phyloP scores from a whole-genome alignment of 2,329 filamentous ascomycete genomes.

The Podosphaera leucotricha region DNA sequence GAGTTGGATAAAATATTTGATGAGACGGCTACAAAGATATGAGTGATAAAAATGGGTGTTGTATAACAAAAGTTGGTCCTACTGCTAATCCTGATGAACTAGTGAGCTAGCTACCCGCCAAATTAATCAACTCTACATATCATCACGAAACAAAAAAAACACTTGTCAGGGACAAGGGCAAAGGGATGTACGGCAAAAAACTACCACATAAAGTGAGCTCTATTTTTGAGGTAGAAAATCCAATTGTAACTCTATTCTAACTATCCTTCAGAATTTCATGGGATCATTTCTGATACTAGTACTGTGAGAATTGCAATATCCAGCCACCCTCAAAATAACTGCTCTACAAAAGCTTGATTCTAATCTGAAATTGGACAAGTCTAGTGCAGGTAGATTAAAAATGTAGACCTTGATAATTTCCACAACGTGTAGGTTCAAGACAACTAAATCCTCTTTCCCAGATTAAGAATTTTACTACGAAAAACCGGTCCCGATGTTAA shows the following conservation, averaged over 20 bases:
- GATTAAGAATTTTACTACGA: too few relatives aligned
- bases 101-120: too few relatives aligned
- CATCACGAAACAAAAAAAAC: too few relatives aligned
- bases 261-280: background rate
- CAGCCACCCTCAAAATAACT: background rate
- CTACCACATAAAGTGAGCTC: background rate
- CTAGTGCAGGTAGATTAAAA: background rate
- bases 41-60: too few relatives aligned
- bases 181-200: too few relatives aligned
- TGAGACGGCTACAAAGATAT: too few relatives aligned
- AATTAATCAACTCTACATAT: too few relatives aligned
- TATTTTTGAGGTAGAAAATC: background rate
- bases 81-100: too few relatives aligned
- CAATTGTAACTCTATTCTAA: background rate
- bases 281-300: background rate
- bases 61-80: too few relatives aligned
- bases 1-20: too few relatives aligned
- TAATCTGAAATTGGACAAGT: background rate
- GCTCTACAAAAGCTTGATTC: background rate
- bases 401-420: background rate
- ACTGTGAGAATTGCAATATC: background rate
- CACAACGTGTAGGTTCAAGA: background rate
- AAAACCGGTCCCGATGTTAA: too few relatives aligned
- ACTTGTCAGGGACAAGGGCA: too few relatives aligned
- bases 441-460: background rate